A percentile compares a stretch with the other conserved stretches of the same genome.
phyloP scores from a whole-genome alignment of 1,139 yeast genomes.

The Yamadazyma aaseri region DNA sequence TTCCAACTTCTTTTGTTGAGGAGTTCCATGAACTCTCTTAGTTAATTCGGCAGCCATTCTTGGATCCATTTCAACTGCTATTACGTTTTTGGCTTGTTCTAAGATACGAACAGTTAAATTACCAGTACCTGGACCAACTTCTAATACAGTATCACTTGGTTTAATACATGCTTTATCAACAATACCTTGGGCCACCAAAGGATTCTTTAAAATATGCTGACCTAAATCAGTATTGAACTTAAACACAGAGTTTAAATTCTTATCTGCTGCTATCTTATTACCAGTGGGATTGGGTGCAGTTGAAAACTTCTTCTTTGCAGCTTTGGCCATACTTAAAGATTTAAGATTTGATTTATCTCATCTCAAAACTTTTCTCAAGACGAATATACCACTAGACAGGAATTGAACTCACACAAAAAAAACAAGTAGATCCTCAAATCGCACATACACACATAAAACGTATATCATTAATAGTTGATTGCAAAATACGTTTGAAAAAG shows the following conservation, averaged over 20 bases:
- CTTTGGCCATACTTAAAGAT: slow-evolving; percentile 46
- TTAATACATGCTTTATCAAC: slow-evolving; percentile 93
- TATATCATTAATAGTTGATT: too few species aligned
- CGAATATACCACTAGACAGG: neutral
- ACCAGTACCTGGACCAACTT: slow-evolving; percentile 99
- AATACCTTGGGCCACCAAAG: slow-evolving; percentile 95
- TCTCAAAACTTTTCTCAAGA: neutral
- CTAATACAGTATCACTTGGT: slow-evolving; percentile 90
- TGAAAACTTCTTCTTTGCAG: slow-evolving; percentile 51
- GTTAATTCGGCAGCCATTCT: slow-evolving; percentile 99
- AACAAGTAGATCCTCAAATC: neutral
- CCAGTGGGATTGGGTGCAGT: slow-evolving; percentile 44
- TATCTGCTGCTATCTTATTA: slow-evolving; percentile 59
- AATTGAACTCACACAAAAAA: neutral
- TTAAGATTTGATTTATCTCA: slow-evolving; percentile 1
- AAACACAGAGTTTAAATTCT: slow-evolving; percentile 78
- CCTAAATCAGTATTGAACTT: slow-evolving; percentile 96
- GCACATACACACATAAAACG: neutral
- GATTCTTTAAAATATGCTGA: slow-evolving; percentile 95
- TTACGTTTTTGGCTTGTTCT: slow-evolving; percentile 87
- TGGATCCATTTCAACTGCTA: slow-evolving; percentile 98
- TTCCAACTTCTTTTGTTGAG: slow-evolving; percentile 86
- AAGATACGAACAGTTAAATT: slow-evolving; percentile 89
- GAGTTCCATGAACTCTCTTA: slow-evolving; percentile 95
- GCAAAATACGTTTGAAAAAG: too few species aligned